Percentiles rank a stretch among this genome's conserved stretches.
These are phyloP conservation scores for Kalanchoe fedtschenkoi DNA, from an alignment of 164 flowering plant species.

Conservation along the genomic window DNA sequence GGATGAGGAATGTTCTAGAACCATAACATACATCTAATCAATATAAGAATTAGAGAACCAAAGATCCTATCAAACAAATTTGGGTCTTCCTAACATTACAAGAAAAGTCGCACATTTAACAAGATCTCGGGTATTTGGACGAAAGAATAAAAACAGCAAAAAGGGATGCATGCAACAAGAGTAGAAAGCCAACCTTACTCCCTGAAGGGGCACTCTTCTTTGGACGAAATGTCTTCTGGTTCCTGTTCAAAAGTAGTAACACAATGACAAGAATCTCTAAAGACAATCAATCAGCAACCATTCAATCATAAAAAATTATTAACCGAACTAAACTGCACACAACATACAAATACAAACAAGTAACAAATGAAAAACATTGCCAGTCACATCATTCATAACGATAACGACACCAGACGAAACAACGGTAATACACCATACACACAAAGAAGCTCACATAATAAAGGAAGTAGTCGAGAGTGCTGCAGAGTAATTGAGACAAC, in stretches of 20 bases:
- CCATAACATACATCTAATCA: too few species aligned
- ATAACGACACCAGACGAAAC: neutral
- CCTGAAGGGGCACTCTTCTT: conserved; percentile 12
- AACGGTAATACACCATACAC: neutral
- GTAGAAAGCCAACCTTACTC: conserved; percentile 7
- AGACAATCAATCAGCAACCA: neutral
- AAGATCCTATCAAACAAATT: neutral
- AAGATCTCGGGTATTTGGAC: neutral
- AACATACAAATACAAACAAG: neutral
- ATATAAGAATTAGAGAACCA: neutral
- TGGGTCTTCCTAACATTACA: neutral
- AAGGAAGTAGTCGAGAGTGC: neutral
- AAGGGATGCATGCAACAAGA: too few species aligned
- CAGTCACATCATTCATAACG: neutral
- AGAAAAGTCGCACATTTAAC: too few species aligned
- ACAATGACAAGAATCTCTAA: neutral
- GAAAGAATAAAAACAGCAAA: neutral
- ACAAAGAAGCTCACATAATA: neutral
- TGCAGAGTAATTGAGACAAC: neutral
- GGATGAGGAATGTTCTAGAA: neutral
- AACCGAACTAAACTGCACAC: neutral
- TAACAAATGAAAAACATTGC: neutral
- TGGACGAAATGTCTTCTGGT: conserved; percentile 12
- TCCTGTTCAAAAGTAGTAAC: neutral
- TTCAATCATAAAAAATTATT: too few species aligned